Conservation (phyloP, 78 protist species). For the Planoprotostelium fungivorum region DNA sequence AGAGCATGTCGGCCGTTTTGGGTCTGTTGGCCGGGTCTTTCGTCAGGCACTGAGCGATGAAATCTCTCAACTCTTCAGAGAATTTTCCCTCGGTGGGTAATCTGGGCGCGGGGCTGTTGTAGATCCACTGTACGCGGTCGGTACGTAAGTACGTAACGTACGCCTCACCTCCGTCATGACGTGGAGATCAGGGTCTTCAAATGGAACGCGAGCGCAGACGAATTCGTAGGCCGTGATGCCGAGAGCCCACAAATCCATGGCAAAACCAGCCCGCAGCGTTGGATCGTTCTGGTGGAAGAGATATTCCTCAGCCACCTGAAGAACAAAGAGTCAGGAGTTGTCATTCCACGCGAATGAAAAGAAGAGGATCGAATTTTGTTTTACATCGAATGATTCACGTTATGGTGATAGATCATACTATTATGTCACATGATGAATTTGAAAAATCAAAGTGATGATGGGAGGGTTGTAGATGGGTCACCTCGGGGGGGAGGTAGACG, state of each 20-base stretch:
- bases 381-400: no score
- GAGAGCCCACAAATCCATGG: background rate
- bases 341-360: no score
- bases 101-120: background rate
- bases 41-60: background rate
- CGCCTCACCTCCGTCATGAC: background rate
- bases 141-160: background rate
- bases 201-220: background rate
- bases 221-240: background rate
- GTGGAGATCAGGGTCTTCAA: background rate
- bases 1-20: background rate
- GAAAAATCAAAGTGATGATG: no score
- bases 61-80: background rate
- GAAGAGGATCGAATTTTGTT: no score
- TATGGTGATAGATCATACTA: no score
- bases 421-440: no score
- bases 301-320: background rate
- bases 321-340: no score
- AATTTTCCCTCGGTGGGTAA: background rate
- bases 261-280: background rate
- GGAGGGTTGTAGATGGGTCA: background rate
- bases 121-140: background rate
- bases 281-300: background rate
- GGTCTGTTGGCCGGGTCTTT: background rate
- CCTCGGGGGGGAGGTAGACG: conserved; percentile 1